Evolutionary conservation across 176 grass and related monocot genomes (phyloP).

Genomic region (Raddia guianensis): DNA sequence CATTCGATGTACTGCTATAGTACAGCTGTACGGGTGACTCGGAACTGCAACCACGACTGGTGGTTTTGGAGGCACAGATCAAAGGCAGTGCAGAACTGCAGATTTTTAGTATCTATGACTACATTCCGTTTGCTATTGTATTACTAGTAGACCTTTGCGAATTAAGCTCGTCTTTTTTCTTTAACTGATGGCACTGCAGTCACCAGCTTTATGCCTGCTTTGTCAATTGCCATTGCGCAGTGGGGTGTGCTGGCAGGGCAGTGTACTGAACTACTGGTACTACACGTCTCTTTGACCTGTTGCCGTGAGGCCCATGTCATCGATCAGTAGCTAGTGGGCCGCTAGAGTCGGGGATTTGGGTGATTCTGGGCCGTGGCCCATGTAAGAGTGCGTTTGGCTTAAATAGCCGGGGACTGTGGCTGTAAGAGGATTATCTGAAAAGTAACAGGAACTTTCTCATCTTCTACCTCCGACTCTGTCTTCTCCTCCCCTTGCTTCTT

Average conservation of each 20-base stretch:
- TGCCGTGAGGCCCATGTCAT: slow-evolving; percentile 11
- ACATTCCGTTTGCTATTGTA: not conserved
- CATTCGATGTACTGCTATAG: not conserved
- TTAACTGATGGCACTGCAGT: slow-evolving; percentile 1
- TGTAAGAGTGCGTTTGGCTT: too few species aligned
- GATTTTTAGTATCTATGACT: not conserved
- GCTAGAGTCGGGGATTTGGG: too few species aligned
- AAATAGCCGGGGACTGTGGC: too few species aligned
- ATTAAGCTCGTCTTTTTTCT: slow-evolving; percentile 35
- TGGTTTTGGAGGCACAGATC: not conserved
- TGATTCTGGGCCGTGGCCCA: too few species aligned
- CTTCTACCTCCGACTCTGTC: too few species aligned
- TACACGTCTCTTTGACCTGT: slow-evolving; percentile 14
- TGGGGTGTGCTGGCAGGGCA: slow-evolving; percentile 4
- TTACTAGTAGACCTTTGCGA: slow-evolving; percentile 8
- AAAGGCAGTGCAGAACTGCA: not conserved
- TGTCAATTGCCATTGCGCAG: slow-evolving; percentile 26
- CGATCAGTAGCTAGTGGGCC: not conserved
- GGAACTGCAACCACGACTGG: not conserved
- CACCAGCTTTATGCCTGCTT: slow-evolving; percentile 39
- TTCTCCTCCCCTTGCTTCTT: too few species aligned
- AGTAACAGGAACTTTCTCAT: too few species aligned
- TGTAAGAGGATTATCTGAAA: too few species aligned
- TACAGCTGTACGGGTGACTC: not conserved
- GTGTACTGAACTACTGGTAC: not conserved